Base-by-base conservation (phyloP, 306 rosid species). In the Coriaria nepalensis region DNA sequence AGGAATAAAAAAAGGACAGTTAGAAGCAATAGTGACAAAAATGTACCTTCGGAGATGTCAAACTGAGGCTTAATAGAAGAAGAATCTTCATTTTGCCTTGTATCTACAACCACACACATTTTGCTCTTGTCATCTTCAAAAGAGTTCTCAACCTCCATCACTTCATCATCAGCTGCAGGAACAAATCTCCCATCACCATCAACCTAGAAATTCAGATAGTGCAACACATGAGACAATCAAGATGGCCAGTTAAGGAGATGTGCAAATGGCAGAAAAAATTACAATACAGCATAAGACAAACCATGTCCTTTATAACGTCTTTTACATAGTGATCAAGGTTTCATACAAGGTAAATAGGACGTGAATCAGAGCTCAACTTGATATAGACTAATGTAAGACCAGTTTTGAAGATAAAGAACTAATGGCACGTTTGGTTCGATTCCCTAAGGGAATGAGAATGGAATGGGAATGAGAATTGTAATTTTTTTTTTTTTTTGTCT, bases 121-220 rank as follows among this genome's bases (percentile, higher is more conserved):
- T 73, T 94, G 69, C 70, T 75, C 68, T 59, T 75, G 65, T 77
- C 93, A 57, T 68, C 77, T 50, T 79, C 92, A 60, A 90, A 78
- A 69, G 82, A 75, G 63, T 69, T 94, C 69, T 78, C 95, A 61
- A 90, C 87, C 70, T 85, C 79, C 80, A 85, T 85, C 47, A 79
- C 77, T 68, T 90, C 98, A 70, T 85, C 98, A 61, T 90, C 96
- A 32, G 96, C 81, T 55, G 98, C 98, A 40, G 96, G 96, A 62
- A 90, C 98, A 48, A 90, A 79, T 65, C 85, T 90, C 67, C 98
- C 98, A 68, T 90, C 93, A 59, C 95, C 92, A 64, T 81, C 98
- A 71, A 90, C 95, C 98, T 90, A 65, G 52, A 59, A 29, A 64
- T 68, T 20, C 57, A 64, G n/a, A 68, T 68, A 53, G 47, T 43